These are phyloP conservation scores for Neodidymelliopsis sp. DNA, from an alignment of 2,329 filamentous ascomycete species.

Conservation along the genomic window DNA sequence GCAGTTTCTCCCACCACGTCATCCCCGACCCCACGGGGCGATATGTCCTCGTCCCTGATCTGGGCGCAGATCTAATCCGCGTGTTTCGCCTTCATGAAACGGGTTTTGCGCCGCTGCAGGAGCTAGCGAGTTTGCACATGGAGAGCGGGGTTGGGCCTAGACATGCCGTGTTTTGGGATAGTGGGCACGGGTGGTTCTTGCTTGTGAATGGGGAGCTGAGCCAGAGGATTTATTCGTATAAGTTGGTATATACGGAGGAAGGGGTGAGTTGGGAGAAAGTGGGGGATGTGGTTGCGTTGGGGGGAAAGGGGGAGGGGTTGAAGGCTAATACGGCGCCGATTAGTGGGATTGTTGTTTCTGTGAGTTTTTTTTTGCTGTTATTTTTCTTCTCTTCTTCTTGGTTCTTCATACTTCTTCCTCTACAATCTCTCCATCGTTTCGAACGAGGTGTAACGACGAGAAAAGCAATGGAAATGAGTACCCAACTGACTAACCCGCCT, in stretches of 20 bases:
- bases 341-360: slow-evolving; percentile 23
- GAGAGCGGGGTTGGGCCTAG: slow-evolving; percentile 67
- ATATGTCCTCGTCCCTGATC: slow-evolving; percentile 69
- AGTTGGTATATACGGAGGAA: slow-evolving; percentile 1
- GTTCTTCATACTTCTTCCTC: not conserved
- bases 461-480: too few species aligned
- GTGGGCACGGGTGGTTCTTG: slow-evolving; percentile 1
- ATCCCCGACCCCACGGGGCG: slow-evolving; percentile 67
- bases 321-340: slow-evolving; percentile 19
- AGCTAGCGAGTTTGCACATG: slow-evolving; percentile 54
- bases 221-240: slow-evolving; percentile 24
- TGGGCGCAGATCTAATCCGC: slow-evolving; percentile 69
- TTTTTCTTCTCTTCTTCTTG: not conserved
- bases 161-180: slow-evolving; percentile 63
- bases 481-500: not conserved
- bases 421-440: too few species aligned
- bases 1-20: slow-evolving; percentile 58
- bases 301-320: slow-evolving; percentile 8
- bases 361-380: slow-evolving; percentile 9
- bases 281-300: slow-evolving; percentile 1
- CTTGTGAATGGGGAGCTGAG: slow-evolving; percentile 25
- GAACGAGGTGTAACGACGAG: too few species aligned
- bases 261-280: slow-evolving; percentile 19
- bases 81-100: slow-evolving; percentile 59
- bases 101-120: slow-evolving; percentile 54